phyloP scores from a whole-genome alignment of 2,329 filamentous ascomycete genomes.

The Colletotrichum higginsianum region DNA sequence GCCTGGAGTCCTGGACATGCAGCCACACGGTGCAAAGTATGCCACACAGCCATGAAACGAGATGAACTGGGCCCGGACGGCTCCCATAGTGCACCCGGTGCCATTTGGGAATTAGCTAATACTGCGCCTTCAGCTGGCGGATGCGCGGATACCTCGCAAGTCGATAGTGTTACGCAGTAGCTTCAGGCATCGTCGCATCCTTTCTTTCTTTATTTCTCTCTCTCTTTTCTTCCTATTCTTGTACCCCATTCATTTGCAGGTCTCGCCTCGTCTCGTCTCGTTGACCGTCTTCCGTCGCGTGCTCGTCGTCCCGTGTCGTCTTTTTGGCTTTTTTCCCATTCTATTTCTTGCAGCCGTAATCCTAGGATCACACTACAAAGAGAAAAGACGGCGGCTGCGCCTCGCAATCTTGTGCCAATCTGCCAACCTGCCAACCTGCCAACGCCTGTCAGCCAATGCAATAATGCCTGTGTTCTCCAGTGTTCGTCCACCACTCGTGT shows the following conservation, averaged over 20 bases:
- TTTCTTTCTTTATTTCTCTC: not conserved
- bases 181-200: slow-evolving; percentile 20
- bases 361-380: no score
- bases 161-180: slow-evolving; percentile 15
- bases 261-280: not conserved
- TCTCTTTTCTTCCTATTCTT: no score
- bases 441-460: not conserved
- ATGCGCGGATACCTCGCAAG: slow-evolving; percentile 13
- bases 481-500: not conserved
- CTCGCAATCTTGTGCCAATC: slow-evolving; percentile 5
- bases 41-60: slow-evolving; percentile 39
- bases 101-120: no score
- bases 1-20: not conserved
- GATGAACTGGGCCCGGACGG: slow-evolving; percentile 32
- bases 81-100: not conserved
- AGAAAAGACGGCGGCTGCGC: slow-evolving; percentile 4
- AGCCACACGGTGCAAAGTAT: slow-evolving; percentile 16
- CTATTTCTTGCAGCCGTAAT: no score
- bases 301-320: not conserved
- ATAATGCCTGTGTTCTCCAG: not conserved
- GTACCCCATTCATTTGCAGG: no score
- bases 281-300: no score
- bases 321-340: not conserved
- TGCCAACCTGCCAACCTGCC: not conserved
- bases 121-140: not conserved